A percentile compares a stretch with the other conserved stretches of the same genome.
These are phyloP conservation scores for Solanum gandarillasii DNA, from an alignment of 257 asterid genomes.

Conservation along the genomic window DNA sequence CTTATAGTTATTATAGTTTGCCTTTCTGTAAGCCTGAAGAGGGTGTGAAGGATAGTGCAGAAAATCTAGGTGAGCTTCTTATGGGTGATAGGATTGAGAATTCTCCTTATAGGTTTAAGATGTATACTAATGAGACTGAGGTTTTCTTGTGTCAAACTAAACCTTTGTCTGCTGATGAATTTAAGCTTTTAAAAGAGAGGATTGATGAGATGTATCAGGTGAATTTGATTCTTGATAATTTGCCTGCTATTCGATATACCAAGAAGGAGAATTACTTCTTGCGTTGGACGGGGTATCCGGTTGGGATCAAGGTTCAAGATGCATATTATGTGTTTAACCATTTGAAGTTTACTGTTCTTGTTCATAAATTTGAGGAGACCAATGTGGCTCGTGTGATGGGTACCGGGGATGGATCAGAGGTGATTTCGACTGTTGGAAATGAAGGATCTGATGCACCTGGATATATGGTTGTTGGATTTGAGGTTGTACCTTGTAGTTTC, in stretches of 20 bases:
- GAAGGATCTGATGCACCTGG: slow-evolving; percentile 59
- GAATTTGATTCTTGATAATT: slow-evolving; percentile 66
- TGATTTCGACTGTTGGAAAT: slow-evolving; percentile 48
- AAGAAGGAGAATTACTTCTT: slow-evolving; percentile 52
- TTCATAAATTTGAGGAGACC: slow-evolving; percentile 66
- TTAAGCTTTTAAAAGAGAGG: slow-evolving; percentile 54
- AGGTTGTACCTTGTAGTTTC: slow-evolving; percentile 74
- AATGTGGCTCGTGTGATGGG: slow-evolving; percentile 85
- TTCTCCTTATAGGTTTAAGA: not conserved
- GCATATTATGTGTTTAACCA: slow-evolving; percentile 65
- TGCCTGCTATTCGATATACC: slow-evolving; percentile 75
- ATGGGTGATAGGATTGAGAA: not conserved
- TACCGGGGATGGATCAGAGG: slow-evolving; percentile 71
- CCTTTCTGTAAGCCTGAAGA: not conserved
- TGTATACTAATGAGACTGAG: not conserved
- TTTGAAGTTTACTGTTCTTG: slow-evolving; percentile 62
- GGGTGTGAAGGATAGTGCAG: not conserved
- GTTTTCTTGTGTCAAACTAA: not conserved
- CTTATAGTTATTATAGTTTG: not conserved
- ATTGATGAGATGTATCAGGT: slow-evolving; percentile 89
- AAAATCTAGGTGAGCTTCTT: not conserved
- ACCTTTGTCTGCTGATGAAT: not conserved
- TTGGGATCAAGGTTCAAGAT: slow-evolving; percentile 61
- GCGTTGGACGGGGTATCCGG: slow-evolving; percentile 82
- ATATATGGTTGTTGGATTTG: slow-evolving; percentile 88